Evolutionary conservation across 805 yeast genomes (phyloP).

Genomic region (Ogataea kodamae): DNA sequence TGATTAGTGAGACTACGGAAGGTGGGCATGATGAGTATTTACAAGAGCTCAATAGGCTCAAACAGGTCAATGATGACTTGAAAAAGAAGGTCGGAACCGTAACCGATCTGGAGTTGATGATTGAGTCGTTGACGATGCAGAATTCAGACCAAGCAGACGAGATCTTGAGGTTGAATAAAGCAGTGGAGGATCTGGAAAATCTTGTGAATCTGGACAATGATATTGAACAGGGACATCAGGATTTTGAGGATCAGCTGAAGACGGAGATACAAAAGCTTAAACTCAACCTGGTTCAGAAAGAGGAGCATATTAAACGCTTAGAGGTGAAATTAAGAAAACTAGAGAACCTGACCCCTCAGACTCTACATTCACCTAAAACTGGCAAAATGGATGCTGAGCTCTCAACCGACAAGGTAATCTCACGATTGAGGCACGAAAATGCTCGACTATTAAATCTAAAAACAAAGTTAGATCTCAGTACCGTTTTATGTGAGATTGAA

Average conservation of each 20-base stretch:
- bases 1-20: conserved; percentile 5
- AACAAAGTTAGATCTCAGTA: conserved; percentile 10
- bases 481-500: conserved; percentile 9
- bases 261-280: conserved; percentile 33
- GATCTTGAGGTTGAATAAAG: conserved; percentile 33
- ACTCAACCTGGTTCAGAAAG: conserved; percentile 14
- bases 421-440: conserved; percentile 17
- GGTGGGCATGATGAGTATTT: too few species aligned
- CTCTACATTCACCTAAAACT: neutral
- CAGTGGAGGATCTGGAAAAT: conserved; percentile 46
- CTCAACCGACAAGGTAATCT: conserved; percentile 4
- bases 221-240: conserved; percentile 43
- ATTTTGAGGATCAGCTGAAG: conserved; percentile 42
- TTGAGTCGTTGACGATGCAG: conserved; percentile 35
- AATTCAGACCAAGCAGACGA: conserved; percentile 35
- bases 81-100: conserved; percentile 29
- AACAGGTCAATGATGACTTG: conserved; percentile 24
- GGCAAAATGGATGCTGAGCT: neutral
- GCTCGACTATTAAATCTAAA: conserved; percentile 15
- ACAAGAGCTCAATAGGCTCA: conserved; percentile 6
- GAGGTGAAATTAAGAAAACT: conserved; percentile 31
- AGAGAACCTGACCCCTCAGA: conserved; percentile 26
- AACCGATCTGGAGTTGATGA: conserved; percentile 30
- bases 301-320: conserved; percentile 21
- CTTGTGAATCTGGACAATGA: conserved; percentile 48